Evolutionary conservation across 2,329 filamentous ascomycete species (phyloP), one percentile per base, ranked within the genome.

Genomic region (Pseudogymnoascus sp.): DNA sequence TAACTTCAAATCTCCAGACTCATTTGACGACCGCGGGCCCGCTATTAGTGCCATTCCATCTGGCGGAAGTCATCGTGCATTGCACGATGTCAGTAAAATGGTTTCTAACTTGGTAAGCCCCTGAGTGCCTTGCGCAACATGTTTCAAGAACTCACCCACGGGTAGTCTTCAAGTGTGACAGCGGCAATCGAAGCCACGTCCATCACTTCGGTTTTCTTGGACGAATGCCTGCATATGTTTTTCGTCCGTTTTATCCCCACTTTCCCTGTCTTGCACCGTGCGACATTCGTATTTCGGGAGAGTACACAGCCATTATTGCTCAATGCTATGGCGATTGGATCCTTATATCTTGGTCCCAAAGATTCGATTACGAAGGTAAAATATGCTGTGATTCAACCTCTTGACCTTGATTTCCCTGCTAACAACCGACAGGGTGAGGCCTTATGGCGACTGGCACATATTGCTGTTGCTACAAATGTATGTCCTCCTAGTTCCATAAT

Each of bases 191-290:
- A 78, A 65, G 71, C 74, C 17, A 77, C 71, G 1, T 77, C 74
- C 2, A 73, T 78, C 15, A 78, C 74, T 17, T 79, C 77, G 0
- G 74, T 77, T 17, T 79, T 79, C 38, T 69, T 79, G 6, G 77
- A 79, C 61, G 75, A 77, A 65, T 78, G 76, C 64, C 66, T 79
- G 13, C 77, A 79, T 63, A 78, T 79, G 75, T 79, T 79, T 67
- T 79, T 79, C 61, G 72, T 72, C 12, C 72, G 75, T 13, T 78
- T 79, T 63, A 77, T 78, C 27, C 77, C 77, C 2, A 78, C 76
- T 1, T 79, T 79, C 61, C 77, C 76, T 4, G 70, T 79, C n/a
- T 66, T 79, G 13, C 76, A 79, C 67, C 70, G 74, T 63, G 72
- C 76, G 33, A 79, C 76, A 0, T 79, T 79, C 27, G 71, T 78